Base-by-base conservation (phyloP, 371 early-diverging fungal genomes). In the Mortierella sp. region DNA sequence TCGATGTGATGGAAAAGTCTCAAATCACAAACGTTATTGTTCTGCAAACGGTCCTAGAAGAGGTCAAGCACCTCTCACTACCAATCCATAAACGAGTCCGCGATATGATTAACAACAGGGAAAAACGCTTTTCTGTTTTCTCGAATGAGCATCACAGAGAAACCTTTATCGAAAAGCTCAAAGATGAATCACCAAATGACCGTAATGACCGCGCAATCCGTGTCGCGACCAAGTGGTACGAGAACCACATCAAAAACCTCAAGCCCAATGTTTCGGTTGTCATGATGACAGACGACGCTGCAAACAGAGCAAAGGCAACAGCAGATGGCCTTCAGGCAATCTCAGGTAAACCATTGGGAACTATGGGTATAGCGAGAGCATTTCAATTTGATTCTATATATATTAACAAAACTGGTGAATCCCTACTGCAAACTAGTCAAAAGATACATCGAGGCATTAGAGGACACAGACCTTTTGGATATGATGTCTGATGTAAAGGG, bases 201-300 rank as follows among this genome's bases (percentile, higher is more conserved):
- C 85, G 96, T 67, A 98, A 98, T 66, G 98, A 98, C 75, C 83
- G 98, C 82, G 96, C 97, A 5, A 98, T 98, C 68, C 93, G 98
- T 15, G 86, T 87, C 0, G 93, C 96, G 0, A 86, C 90, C 0
- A 85, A 89, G 49, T 98, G 99, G 99, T 97, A 96, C 67, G 49
- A 59, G 0, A 85, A 87, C 32, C 98, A 98, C 79, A 73, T 96
- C 54, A 84, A 83, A 40, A 66, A 79, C 0, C 68, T 75, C 47
- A 75, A 58, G 61, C 76, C 56, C 32, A 78, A 12, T 40, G 73
- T 23, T 73, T 92, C 61, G 73, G 89, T 92, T 3, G 87, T 96
- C 5, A 82, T 98, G 84, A 78, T 99, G 62, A 93, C 95, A 4
- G 96, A 98, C 76, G 98, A 98, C 80, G 89, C 86, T 22, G 96